Conservation (phyloP, 148 eudicot species). For the Cornus kousa region DNA sequence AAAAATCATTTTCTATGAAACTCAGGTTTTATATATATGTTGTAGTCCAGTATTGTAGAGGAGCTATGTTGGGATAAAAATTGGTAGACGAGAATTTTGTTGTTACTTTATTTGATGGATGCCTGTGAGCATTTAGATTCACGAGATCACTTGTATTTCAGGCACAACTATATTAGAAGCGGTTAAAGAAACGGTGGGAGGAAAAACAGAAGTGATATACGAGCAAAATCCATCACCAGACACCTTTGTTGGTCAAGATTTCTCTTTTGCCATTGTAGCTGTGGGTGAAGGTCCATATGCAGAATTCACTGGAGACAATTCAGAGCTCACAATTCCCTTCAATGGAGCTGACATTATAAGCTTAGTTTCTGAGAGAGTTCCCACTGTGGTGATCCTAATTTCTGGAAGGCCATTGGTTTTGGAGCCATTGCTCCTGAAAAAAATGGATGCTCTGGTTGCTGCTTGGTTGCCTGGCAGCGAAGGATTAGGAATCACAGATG, state of each 20-base stretch:
- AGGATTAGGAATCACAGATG: constrained; percentile 83
- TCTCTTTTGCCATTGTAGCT: constrained; percentile 72
- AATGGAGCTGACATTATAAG: constrained; percentile 58
- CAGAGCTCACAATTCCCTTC: constrained; percentile 66
- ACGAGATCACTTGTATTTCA: constrained; percentile 20
- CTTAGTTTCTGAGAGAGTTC: constrained; percentile 58
- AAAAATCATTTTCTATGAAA: not conserved
- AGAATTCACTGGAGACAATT: constrained; percentile 72
- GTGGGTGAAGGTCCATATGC: constrained; percentile 89
- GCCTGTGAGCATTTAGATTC: not conserved
- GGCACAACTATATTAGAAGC: constrained; percentile 91
- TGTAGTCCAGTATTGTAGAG: too few species aligned
- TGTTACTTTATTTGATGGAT: not conserved
- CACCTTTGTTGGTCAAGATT: constrained; percentile 52
- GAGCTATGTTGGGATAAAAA: not conserved
- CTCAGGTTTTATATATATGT: not conserved
- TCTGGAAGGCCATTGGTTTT: constrained; percentile 88
- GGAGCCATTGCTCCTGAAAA: constrained; percentile 62
- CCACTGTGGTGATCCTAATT: constrained; percentile 68
- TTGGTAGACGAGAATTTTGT: too few species aligned
- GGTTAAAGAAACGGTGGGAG: constrained; percentile 50
- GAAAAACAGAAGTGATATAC: constrained; percentile 55
- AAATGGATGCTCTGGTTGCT: constrained; percentile 73
- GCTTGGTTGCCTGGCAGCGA: constrained; percentile 97
- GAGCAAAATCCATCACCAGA: constrained; percentile 66